Conservation (phyloP, 116 monocot species). For the Dioscorea cayenensis region DNA sequence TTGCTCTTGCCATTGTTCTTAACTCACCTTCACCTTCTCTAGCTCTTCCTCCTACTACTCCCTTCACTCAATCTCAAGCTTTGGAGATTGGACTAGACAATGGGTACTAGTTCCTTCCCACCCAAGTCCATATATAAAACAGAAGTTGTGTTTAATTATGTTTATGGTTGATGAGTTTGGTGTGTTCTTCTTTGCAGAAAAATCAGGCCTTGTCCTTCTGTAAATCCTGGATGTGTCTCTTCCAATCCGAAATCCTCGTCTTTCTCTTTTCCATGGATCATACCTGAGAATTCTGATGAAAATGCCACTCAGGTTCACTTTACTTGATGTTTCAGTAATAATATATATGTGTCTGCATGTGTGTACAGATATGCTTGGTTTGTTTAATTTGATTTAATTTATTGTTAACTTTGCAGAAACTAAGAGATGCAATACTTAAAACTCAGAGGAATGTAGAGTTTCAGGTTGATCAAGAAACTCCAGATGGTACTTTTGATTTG, state of each 20-base stretch:
- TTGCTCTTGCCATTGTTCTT: slow-evolving; percentile 43
- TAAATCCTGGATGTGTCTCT: slow-evolving; percentile 74
- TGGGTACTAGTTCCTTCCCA: slow-evolving; percentile 32
- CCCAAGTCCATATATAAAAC: background rate
- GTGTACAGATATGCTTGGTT: background rate
- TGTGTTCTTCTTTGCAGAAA: slow-evolving; percentile 31
- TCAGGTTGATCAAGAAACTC: slow-evolving; percentile 53
- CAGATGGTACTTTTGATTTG: slow-evolving; percentile 40
- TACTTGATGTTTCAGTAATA: background rate
- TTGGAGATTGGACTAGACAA: slow-evolving; percentile 61
- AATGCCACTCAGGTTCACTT: slow-evolving; percentile 39
- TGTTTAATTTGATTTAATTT: slow-evolving; percentile 1
- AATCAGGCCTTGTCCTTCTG: slow-evolving; percentile 85
- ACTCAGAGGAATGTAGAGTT: slow-evolving; percentile 75
- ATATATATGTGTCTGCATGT: background rate
- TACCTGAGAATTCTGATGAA: slow-evolving; percentile 39
- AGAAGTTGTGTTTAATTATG: background rate
- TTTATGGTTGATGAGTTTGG: background rate
- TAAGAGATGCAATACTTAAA: slow-evolving; percentile 58
- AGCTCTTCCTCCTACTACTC: slow-evolving; percentile 47
- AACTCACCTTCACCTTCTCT: slow-evolving; percentile 38
- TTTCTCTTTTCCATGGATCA: slow-evolving; percentile 62
- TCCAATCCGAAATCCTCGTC: slow-evolving; percentile 87
- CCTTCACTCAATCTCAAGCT: slow-evolving; percentile 68
- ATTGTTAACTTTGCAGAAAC: slow-evolving; percentile 29